These are phyloP conservation scores for Citrus reticulata DNA, from an alignment of 345 rosid species.

Conservation along the genomic window DNA sequence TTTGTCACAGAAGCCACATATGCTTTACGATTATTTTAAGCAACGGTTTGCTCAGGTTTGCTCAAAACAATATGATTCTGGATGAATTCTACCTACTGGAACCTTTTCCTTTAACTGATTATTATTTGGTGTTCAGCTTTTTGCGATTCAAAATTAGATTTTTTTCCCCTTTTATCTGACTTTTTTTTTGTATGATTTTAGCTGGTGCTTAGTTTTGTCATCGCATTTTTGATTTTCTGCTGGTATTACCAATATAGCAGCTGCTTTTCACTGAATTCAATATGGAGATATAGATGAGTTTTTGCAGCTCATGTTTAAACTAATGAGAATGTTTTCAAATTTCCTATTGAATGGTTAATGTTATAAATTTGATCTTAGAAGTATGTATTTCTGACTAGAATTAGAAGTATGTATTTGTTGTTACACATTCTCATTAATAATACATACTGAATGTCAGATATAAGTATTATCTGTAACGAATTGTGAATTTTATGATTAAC, in stretches of 20 bases:
- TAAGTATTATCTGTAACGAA: background rate
- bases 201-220: background rate
- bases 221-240: background rate
- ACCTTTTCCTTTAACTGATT: background rate
- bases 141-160: background rate
- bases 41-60: constrained; percentile 99
- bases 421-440: no score
- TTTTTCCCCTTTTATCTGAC: background rate
- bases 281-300: background rate
- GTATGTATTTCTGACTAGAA: background rate
- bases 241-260: background rate
- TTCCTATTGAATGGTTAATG: background rate
- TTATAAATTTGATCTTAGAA: background rate
- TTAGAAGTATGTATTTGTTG: no score
- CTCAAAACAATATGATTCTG: background rate
- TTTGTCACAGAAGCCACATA: constrained; percentile 80
- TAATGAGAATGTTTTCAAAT: background rate
- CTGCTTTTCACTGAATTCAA: background rate
- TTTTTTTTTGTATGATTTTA: background rate
- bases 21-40: constrained; percentile 97
- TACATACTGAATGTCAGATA: background rate
- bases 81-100: background rate
- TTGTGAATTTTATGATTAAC: background rate
- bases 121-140: background rate
- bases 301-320: background rate